Evolutionary conservation across 2,329 filamentous ascomycete species (phyloP), one percentile per base, ranked within the genome.

Genomic region (Penicillium verrucosum): DNA sequence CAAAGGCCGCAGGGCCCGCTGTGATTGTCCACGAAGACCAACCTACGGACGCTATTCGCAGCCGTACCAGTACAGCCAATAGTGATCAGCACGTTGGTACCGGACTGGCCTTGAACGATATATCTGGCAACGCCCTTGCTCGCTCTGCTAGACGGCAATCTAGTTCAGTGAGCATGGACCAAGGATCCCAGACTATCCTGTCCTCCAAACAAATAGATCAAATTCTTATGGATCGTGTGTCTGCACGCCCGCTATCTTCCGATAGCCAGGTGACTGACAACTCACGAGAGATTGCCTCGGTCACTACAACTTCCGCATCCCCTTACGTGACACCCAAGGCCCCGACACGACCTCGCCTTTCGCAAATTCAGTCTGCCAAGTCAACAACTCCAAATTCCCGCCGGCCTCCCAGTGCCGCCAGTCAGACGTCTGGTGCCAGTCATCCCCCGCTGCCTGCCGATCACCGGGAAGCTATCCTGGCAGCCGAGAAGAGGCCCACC

Each of bases 391-490:
- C 65, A 54, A 71, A 61, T 51, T 73, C 70, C 12, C 78, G 75
- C 59, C 83, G 91, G 62, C 90, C 91, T 36, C 82, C 82, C 38
- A 97, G 91, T 72, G 82, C 89, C 41, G 79, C 84, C 37, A 96
- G 92, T 73, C 81, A 82, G 44, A 83, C 78, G 44, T 77, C 79
- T 16, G 77, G 78, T 50, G 73, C 73, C 53, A 73, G 74, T 32
- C 81, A 85, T 58, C 91, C 91, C 37, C 92, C 92, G 32, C 80
- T 97, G 57, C 93, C 92, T 40, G 66, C 80, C 12, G 92, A 97
- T 71, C 92, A 96, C 72, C 89, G 85, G 64, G 85, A 94, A 74
- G 87, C 83, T 56, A 96, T 97, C 65, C 88, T 93, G 66, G 90
- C 90, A 47, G 90, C 89, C 38, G 78, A 81, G 53, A 80, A 84